Evolutionary conservation across 2,329 filamentous ascomycete genomes (phyloP).

Genomic region (Trichoderma sp.): DNA sequence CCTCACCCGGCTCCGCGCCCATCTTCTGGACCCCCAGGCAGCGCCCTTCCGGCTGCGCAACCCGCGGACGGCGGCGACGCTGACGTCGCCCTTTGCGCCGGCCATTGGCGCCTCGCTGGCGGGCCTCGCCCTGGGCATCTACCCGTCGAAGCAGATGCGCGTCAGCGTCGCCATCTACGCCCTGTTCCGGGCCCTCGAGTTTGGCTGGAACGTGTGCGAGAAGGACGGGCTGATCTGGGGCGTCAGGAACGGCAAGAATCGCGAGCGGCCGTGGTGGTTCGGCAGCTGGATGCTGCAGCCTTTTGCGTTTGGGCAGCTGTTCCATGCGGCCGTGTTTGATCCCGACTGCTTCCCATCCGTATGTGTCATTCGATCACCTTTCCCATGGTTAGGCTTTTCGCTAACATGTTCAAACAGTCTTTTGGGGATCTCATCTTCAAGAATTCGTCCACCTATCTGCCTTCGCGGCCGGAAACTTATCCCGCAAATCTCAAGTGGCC

Average conservation of each 20-base stretch:
- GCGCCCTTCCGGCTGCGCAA: conserved; percentile 81
- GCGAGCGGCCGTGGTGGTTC: conserved; percentile 77
- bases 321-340: conserved; percentile 77
- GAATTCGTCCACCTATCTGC: conserved; percentile 78
- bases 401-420: conserved; percentile 13
- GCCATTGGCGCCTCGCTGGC: conserved; percentile 89
- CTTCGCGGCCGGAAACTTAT: conserved; percentile 68
- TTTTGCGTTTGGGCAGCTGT: conserved; percentile 71
- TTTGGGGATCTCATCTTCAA: conserved; percentile 61
- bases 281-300: conserved; percentile 83
- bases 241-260: conserved; percentile 54
- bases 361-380: conserved; percentile 34
- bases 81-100: conserved; percentile 83
- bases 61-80: conserved; percentile 69
- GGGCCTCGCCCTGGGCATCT: conserved; percentile 78
- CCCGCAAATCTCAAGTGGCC: conserved; percentile 74
- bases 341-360: conserved; percentile 70
- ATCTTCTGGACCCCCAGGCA: conserved; percentile 78
- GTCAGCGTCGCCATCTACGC: conserved; percentile 81
- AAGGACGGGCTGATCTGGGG: conserved; percentile 70
- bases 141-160: conserved; percentile 66
- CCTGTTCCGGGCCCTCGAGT: conserved; percentile 80
- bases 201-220: conserved; percentile 81
- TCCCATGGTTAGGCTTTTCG: not conserved
- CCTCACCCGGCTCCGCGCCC: conserved; percentile 75